Evolutionary conservation across 2,329 filamentous ascomycete genomes (phyloP), one percentile per base, ranked within the genome.

Genomic region (Eutypella sp.): DNA sequence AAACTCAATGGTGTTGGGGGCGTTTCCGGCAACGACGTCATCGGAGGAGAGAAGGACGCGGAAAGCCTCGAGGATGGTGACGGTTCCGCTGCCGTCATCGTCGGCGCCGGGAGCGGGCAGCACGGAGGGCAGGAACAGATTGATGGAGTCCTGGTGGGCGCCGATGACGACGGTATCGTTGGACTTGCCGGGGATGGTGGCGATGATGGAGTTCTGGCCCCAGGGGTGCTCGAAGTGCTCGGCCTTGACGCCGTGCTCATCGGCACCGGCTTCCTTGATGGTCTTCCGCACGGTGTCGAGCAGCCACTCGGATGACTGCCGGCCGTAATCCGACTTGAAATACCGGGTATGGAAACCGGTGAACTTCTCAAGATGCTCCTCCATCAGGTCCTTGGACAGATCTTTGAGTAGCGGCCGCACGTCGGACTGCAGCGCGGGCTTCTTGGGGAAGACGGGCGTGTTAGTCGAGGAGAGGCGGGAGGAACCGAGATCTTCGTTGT

Each of bases 141-240:
- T 97, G 69, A 96, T 95, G 58, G 88, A 95, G 67, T 97, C 92
- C 65, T 95, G 91, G 66, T 96, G 91, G 1, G 91, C 90, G 43
- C 92, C 91, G 54, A 96, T 85, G 19, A 96, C 84, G 25, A 95
- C 78, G 1, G 91, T 96, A 66, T 85, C 86, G 60, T 93, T 84
- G 47, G 80, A 86, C 71, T 87, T 79, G 46, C 92, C 92, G 0
- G 92, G 92, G 41, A 99, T 89, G 6, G 85, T 91, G 20, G 89
- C 91, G 61, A 97, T 95, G 61, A 97, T 85, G 52, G 85, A 92
- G 68, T 85, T 85, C 63, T 99, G 92, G 50, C 85, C 85, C 91
- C 91, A 99, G 1, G 82, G 69, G 65, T 97, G 92, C 36, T 75
- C 67, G 66, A 97, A 96, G 54, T 80, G 81, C 63, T 83, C 73